Conservation (phyloP, 2,329 filamentous ascomycete genomes). For the Pestalotiopsis fici region DNA sequence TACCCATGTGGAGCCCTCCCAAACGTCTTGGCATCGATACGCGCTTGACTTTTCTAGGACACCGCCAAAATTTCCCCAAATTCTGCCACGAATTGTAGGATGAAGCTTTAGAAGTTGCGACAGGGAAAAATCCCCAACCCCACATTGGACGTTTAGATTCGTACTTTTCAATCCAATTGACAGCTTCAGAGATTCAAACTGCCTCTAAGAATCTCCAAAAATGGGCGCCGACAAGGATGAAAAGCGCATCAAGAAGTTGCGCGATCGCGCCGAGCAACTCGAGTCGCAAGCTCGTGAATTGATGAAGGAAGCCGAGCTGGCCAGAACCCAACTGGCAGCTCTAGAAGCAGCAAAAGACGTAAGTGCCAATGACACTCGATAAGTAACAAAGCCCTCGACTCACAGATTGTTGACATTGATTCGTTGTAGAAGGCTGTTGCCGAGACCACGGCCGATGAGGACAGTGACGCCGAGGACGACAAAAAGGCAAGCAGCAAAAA, state of each 20-base stretch:
- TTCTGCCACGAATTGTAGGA: neutral
- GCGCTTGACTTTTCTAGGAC: neutral
- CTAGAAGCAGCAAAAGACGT: constrained; percentile 27
- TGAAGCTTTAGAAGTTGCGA: neutral
- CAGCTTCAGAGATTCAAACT: neutral
- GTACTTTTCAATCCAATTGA: neutral
- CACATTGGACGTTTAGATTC: neutral
- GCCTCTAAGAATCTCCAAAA: constrained; percentile 17
- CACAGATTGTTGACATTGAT: too few relatives aligned
- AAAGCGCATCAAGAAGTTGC: constrained; percentile 38
- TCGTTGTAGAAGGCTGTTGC: constrained; percentile 17
- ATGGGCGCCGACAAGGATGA: constrained; percentile 30
- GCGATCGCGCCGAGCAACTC: constrained; percentile 39
- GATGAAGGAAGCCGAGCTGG: constrained; percentile 38
- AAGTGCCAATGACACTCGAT: constrained; percentile 1
- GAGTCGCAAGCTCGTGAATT: constrained; percentile 41
- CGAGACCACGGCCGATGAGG: constrained; percentile 19
- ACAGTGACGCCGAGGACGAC: constrained; percentile 19
- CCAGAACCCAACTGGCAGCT: constrained; percentile 25
- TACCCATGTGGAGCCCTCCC: neutral
- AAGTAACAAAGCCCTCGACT: neutral
- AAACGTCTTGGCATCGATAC: neutral
- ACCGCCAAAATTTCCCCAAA: constrained; percentile 9
- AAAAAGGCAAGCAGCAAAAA: constrained; percentile 34
- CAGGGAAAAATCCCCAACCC: neutral